Evolutionary conservation across 148 eudicot genomes (phyloP).

Genomic region (Nepenthes mirabilis): DNA sequence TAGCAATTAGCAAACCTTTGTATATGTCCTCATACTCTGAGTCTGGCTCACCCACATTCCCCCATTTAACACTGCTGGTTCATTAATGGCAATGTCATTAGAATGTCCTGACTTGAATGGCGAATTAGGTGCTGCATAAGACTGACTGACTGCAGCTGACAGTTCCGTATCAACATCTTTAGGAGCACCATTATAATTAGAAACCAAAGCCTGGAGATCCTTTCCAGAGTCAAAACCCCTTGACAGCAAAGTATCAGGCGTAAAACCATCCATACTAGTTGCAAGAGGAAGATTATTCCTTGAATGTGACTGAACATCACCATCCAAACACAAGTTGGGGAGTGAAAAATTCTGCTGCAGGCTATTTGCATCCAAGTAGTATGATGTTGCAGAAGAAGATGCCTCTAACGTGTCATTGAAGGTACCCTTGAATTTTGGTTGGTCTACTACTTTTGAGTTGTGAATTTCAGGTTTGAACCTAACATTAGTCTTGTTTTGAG

Average conservation of each 20-base stretch:
- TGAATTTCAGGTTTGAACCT: slow-evolving; percentile 48
- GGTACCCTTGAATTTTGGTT: slow-evolving; percentile 39
- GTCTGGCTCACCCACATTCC: slow-evolving; percentile 72
- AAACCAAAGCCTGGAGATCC: slow-evolving; percentile 66
- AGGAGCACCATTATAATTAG: slow-evolving; percentile 48
- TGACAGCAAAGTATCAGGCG: slow-evolving; percentile 86
- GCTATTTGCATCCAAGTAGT: slow-evolving; percentile 65
- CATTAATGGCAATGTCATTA: slow-evolving; percentile 49
- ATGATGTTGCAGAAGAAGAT: slow-evolving; percentile 74
- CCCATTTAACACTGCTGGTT: slow-evolving; percentile 46
- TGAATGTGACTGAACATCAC: slow-evolving; percentile 71
- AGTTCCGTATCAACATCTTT: slow-evolving; percentile 74
- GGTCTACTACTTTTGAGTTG: slow-evolving; percentile 42
- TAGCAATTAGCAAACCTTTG: slow-evolving; percentile 47
- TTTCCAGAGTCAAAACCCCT: slow-evolving; percentile 90
- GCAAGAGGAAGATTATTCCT: slow-evolving; percentile 45
- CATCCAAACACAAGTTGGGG: slow-evolving; percentile 50
- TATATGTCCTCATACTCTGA: slow-evolving; percentile 88
- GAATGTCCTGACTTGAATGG: slow-evolving; percentile 74
- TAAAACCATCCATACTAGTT: slow-evolving; percentile 40
- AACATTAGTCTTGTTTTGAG: slow-evolving; percentile 34
- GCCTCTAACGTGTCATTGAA: slow-evolving; percentile 55
- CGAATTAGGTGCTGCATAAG: slow-evolving; percentile 69
- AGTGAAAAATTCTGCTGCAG: slow-evolving; percentile 56
- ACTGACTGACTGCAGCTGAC: slow-evolving; percentile 61